Evolutionary conservation across 176 grass and related monocot species (phyloP), one percentile per base, ranked within the genome.

Genomic region (Hordeum marinum): DNA sequence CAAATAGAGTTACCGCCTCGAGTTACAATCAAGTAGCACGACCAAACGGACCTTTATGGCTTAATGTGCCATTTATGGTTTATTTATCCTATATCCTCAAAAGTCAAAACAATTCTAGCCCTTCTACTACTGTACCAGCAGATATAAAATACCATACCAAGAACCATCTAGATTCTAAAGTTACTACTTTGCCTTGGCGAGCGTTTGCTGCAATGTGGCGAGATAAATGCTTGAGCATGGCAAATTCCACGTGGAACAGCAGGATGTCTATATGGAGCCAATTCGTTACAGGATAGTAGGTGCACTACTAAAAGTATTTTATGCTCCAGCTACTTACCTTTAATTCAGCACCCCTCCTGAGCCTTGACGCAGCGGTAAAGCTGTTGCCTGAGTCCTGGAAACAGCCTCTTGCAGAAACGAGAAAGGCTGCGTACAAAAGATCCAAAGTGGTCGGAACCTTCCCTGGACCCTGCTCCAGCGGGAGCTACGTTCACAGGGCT

Each of bases 51-150:
- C 72, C 54, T 41, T 60, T 41, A 41, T 0, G 63, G 32, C 14
- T 77, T 82, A 82, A 57, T 65, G 14, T 82, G 63, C 14, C 9
- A 86, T 80, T 61, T 86, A 35, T 58, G 42, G 18, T 32, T 76
- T 77, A 61, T 40, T 32, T 34, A 17, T 90, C 60, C 36, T 21
- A 77, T 57, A 29, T 29, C 29, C 29, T 29, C 29, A 29, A 29
- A 29, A 29, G 29, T 78, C 8, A 43, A 42, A 78, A 45, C 2
- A 69, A 35, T 14, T 65, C 2, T 9, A 7, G 76, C 26, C 55
- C 24, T 81, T 81, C 63, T 63, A 10, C 83, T 72, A 45, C 5
- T 65, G 25, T 59, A 31, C 21, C 39, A 7, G n/a, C 14, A 20
- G 11, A 52, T 63, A 34, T 34, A 77, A 77, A 50, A 12, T 81